These are phyloP conservation scores for Erodium trifolium DNA, from an alignment of 441 rosid species.

Conservation along the genomic window DNA sequence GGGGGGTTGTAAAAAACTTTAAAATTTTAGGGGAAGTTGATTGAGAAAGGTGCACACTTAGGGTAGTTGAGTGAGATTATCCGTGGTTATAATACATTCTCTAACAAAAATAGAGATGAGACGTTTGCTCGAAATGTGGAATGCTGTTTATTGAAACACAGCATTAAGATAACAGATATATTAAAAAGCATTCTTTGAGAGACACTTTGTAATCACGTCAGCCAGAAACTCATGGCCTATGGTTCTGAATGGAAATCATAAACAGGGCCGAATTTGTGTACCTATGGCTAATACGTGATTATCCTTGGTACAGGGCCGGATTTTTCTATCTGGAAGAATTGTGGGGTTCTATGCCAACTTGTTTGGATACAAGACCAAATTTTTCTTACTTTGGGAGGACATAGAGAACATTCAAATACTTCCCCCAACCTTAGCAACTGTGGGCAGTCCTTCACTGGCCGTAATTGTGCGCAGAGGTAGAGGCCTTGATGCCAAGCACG, in stretches of 20 bases:
- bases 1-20: too few relatives aligned
- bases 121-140: not conserved
- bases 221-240: too few relatives aligned
- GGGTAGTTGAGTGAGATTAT: too few relatives aligned
- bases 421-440: conserved; percentile 59
- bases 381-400: conserved; percentile 87
- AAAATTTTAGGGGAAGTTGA: too few relatives aligned
- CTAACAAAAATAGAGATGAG: not conserved
- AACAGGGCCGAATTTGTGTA: not conserved
- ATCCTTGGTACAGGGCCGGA: conserved; percentile 54
- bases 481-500: conserved; percentile 67
- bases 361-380: conserved; percentile 74
- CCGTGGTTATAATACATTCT: not conserved
- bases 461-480: conserved; percentile 47
- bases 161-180: too few relatives aligned
- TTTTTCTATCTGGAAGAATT: conserved; percentile 79
- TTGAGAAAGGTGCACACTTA: too few relatives aligned
- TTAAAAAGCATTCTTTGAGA: too few relatives aligned
- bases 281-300: not conserved
- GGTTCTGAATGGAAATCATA: not conserved
- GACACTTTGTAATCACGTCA: too few relatives aligned
- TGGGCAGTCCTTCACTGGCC: conserved; percentile 67
- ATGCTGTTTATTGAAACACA: too few relatives aligned
- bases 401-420: conserved; percentile 62
- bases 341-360: conserved; percentile 76